Conservation (phyloP, 805 yeast species). For the Lipomyces mesembrius region DNA sequence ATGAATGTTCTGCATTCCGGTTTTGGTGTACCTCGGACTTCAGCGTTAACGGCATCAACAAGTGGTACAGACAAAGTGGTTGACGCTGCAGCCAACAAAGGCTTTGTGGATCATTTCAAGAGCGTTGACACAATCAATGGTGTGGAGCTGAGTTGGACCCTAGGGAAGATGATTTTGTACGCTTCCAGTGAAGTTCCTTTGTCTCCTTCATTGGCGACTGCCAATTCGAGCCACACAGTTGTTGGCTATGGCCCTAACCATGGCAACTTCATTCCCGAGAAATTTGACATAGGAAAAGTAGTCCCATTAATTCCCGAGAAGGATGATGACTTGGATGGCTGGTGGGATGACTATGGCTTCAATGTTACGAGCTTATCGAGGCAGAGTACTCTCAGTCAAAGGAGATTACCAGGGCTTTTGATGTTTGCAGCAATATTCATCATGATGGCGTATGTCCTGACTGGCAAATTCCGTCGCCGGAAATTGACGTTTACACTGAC, state of each 20-base stretch:
- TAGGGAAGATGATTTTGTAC: constrained; percentile 82
- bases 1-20: constrained; percentile 89
- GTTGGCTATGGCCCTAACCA: constrained; percentile 35
- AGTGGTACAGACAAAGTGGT: constrained; percentile 18
- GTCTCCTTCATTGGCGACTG: constrained; percentile 9
- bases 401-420: constrained; percentile 34
- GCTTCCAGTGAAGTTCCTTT: constrained; percentile 69
- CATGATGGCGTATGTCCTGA: constrained; percentile 28
- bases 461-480: constrained; percentile 30
- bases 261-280: constrained; percentile 20
- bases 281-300: constrained; percentile 10
- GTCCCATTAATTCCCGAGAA: constrained; percentile 16
- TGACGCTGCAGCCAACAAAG: constrained; percentile 13
- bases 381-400: constrained; percentile 27
- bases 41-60: constrained; percentile 25
- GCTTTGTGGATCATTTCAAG: constrained; percentile 61
- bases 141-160: constrained; percentile 90
- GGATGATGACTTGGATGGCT: constrained; percentile 4
- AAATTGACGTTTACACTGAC: constrained; percentile 27
- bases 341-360: constrained; percentile 15
- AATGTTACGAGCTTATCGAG: constrained; percentile 14
- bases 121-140: constrained; percentile 82
- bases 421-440: constrained; percentile 28
- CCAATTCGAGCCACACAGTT: background rate
- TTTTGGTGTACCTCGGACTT: constrained; percentile 76